Evolutionary conservation across 306 rosid genomes (phyloP).

Genomic region (Canavalia gladiata): DNA sequence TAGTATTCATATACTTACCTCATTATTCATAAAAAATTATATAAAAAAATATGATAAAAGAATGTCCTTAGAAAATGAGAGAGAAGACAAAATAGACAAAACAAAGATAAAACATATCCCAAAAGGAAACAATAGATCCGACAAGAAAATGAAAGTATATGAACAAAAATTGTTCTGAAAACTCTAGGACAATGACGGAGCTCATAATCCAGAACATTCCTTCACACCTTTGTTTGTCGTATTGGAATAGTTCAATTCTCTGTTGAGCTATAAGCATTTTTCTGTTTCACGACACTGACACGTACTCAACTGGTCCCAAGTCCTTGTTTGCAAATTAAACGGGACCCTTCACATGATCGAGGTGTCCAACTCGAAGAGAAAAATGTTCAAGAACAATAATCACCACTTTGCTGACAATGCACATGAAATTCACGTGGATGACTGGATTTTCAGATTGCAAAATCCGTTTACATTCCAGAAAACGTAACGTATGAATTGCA

Average conservation of each 20-base stretch:
- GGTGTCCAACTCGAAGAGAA: slow-evolving; percentile 22
- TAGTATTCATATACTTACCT: no score
- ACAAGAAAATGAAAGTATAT: not conserved
- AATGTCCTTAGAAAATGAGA: not conserved
- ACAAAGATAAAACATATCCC: not conserved
- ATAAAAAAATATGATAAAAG: not conserved
- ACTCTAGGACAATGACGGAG: slow-evolving; percentile 10
- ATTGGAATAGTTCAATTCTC: not conserved
- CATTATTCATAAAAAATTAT: not conserved
- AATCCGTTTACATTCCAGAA: no score
- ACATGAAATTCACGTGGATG: slow-evolving; percentile 43
- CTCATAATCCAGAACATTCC: slow-evolving; percentile 35
- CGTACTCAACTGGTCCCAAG: slow-evolving; percentile 21
- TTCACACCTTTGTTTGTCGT: slow-evolving; percentile 3
- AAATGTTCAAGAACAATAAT: not conserved
- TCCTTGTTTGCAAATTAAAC: not conserved
- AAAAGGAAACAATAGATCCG: not conserved
- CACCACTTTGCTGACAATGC: slow-evolving; percentile 34
- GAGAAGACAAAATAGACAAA: not conserved
- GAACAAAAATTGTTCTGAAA: slow-evolving; percentile 6
- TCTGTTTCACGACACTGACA: slow-evolving; percentile 14
- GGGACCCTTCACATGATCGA: slow-evolving; percentile 24
- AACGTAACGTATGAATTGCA: not conserved
- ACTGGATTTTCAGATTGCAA: not conserved
- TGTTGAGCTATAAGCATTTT: slow-evolving; percentile 1